Base-by-base conservation (phyloP, 1,284 basidiomycete species). In the Microbotryomycetes sp. region DNA sequence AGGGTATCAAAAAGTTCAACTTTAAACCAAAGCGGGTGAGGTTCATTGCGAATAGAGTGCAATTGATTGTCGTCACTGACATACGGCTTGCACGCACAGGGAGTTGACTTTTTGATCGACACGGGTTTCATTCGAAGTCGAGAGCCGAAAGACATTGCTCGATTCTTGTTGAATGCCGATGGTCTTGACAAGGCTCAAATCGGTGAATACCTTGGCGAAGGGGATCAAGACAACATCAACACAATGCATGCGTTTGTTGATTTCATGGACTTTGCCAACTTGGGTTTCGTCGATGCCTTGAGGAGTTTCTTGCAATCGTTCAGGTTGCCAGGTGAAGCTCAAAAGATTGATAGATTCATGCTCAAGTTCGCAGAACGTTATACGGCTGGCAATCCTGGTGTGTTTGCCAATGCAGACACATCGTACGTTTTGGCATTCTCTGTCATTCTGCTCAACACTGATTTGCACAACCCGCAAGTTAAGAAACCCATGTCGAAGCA, bases 311-410 rank as follows among this genome's bases (percentile, higher is more conserved):
- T 97, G 36, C 93, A 97, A 76, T 84, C 91, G 0, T 97, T 97
- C 83, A 86, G 93, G 60, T 81, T 97, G 26, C 93, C 93, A 3
- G 93, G 93, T 53, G 93, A 97, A 77, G 80, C 91, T 0, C 93
- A 97, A 76, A 97, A 97, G 79, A 97, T 97, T 70, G 93, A 97
- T 81, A 85, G 93, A n/a, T 97, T 85, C 78, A 93, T 97, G 90
- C 83, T 97, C 62, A 97, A 97, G 76, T 97, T 96, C 73, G 92
- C 93, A 4, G 92, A 96, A 73, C 83, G 92, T 25, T 97, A 92
- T 74, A 89, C 94, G 67, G 89, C 86, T 42, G 86, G 86, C 60
- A 96, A 97, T 74, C 77, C 84, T 0, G 87, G 86, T 1, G 80
- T 83, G 5, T 97, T 97, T 72, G 88, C 89, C 60, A 81, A 81